Conservation (phyloP, 305 asterid genomes). For the Fraxinus floribunda region DNA sequence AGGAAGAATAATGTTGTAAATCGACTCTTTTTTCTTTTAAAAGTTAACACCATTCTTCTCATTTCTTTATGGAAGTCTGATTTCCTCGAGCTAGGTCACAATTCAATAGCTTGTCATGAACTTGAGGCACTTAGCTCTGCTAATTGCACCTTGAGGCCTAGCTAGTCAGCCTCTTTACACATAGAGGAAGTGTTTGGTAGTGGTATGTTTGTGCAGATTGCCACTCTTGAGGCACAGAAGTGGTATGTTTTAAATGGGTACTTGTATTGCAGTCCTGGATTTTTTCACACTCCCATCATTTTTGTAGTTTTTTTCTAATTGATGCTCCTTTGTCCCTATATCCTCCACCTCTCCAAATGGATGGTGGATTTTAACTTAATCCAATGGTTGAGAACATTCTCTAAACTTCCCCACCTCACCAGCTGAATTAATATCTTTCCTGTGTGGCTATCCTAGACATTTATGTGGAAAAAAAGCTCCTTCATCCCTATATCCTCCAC, state of each 20-base stretch:
- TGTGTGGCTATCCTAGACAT: not conserved
- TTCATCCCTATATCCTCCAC: not conserved
- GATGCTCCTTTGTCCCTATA: not conserved
- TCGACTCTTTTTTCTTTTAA: not conserved
- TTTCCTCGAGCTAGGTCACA: not conserved
- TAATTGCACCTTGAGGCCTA: not conserved
- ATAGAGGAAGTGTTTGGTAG: not conserved
- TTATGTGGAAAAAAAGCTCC: not conserved
- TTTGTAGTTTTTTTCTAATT: not conserved
- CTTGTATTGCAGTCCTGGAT: not conserved
- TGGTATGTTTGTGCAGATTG: not conserved
- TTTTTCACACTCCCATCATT: not conserved
- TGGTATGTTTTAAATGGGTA: not conserved
- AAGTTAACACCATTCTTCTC: not conserved
- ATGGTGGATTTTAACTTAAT: not conserved
- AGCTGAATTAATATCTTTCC: not conserved
- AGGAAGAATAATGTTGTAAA: not conserved
- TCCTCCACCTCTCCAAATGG: not conserved
- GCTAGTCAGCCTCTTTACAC: not conserved
- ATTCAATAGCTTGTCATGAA: conserved; percentile 1
- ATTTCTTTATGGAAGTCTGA: not conserved
- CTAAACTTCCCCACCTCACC: not conserved
- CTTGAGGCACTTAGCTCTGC: not conserved
- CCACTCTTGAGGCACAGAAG: not conserved
- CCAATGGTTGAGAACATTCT: not conserved